phyloP scores from a whole-genome alignment of 495 filamentous ascomycete species.

The Penicillium egyptiacum region DNA sequence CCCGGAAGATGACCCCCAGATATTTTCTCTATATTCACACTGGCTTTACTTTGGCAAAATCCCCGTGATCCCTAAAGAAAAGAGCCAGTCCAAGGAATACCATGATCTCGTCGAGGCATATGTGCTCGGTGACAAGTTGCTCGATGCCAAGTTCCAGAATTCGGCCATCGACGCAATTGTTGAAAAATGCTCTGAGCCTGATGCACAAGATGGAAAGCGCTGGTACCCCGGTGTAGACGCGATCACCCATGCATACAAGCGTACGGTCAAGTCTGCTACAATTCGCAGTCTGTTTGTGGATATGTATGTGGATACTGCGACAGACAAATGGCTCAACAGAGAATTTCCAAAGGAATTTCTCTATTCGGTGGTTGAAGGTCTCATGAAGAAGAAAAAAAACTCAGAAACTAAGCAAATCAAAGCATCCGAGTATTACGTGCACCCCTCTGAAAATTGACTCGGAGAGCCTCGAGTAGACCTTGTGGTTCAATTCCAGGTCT shows the following conservation, averaged over 20 bases:
- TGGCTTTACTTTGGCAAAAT: not conserved
- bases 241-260: not conserved
- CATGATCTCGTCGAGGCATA: not conserved
- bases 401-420: not conserved
- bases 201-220: not conserved
- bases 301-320: not conserved
- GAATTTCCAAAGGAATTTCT: not conserved
- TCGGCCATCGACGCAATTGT: not conserved
- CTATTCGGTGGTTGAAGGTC: not conserved
- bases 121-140: not conserved
- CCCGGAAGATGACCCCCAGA: not conserved
- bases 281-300: not conserved
- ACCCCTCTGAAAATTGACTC: not conserved
- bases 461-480: no score
- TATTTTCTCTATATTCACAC: not conserved
- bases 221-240: no score
- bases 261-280: not conserved
- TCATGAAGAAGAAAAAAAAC: not conserved
- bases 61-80: not conserved
- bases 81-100: not conserved
- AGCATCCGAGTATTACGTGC: not conserved
- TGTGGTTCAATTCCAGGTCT: not conserved
- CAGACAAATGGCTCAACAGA: not conserved
- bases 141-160: constrained; percentile 2
- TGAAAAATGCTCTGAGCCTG: not conserved